Evolutionary conservation across 257 asterid genomes (phyloP), one percentile per base, ranked within the genome.

Genomic region (Handroanthus guayacan): DNA sequence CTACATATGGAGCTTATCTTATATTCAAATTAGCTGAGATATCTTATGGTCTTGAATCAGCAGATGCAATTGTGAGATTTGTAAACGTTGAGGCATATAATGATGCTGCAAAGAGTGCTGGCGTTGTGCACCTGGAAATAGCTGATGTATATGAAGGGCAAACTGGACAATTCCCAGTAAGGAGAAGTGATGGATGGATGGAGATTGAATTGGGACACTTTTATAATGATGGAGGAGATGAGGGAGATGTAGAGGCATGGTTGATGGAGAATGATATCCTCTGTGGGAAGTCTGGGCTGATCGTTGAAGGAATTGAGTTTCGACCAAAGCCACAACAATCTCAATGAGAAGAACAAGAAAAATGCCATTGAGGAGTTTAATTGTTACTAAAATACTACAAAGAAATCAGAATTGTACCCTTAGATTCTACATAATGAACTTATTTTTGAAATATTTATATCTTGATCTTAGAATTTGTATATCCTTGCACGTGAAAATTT

Each of bases 221-320:
- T 34, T 65, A 54, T 4, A 65, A 61, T 13, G 75, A 57, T 4
- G 4, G 5, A 12, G 83, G 84, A 25, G 83, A 67, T 57, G 72
- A 61, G 2, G 87, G 82, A 3, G 83, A 72, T 61, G 82, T 74
- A 45, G 88, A 84, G 69, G 81, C 84, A 6, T 62, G 84, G 34
- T 72, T 78, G 41, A 36, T 71, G 55, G 83, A 82, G 76, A 62
- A 5, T n/a, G 5, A 34, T 1, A 9, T 45, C 11, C 71, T 56
- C 14, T 20, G 17, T 20, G 38, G 51, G 6, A 78, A 69, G 67
- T 7, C 43, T 4, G 79, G 79, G 8, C 73, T 84, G 45, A 45
- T 82, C 13, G 58, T 82, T 20, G 78, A 84, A 58, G 84, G 86
- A 52, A 75, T 84, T 34, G 87, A 86, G 78, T 80, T 84, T 76